phyloP scores from a whole-genome alignment of 805 yeast genomes.

The Naumovozyma dairenensis region DNA sequence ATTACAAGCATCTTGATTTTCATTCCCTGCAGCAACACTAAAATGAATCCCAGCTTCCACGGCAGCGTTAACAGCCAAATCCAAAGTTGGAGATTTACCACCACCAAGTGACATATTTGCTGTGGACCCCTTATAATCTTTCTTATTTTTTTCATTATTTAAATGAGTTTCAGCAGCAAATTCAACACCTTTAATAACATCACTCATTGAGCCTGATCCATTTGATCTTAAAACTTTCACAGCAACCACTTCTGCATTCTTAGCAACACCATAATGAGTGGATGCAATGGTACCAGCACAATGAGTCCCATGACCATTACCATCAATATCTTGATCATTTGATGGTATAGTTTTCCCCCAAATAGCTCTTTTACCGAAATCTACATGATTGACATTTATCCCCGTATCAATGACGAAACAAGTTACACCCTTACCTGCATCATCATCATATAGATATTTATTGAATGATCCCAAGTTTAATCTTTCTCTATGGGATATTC shows the following conservation, averaged over 20 bases:
- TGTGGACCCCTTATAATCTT: constrained; percentile 74
- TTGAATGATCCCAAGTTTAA: constrained; percentile 60
- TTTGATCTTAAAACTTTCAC: constrained; percentile 75
- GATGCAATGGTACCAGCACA: constrained; percentile 95
- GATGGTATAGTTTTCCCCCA: constrained; percentile 81
- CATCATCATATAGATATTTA: constrained; percentile 61
- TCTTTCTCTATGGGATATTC: constrained; percentile 75
- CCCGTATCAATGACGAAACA: constrained; percentile 90
- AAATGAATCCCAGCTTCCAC: constrained; percentile 81
- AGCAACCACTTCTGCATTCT: constrained; percentile 68
- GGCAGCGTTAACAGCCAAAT: constrained; percentile 82
- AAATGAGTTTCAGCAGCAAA: constrained; percentile 67
- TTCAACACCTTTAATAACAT: constrained; percentile 77
- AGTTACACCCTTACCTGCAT: constrained; percentile 76
- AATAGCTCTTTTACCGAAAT: constrained; percentile 72
- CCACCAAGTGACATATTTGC: constrained; percentile 95
- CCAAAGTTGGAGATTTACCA: constrained; percentile 80
- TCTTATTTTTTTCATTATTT: constrained; percentile 38
- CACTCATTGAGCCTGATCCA: constrained; percentile 79
- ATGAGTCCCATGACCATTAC: constrained; percentile 93
- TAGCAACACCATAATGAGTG: constrained; percentile 71
- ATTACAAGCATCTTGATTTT: constrained; percentile 85
- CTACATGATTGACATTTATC: constrained; percentile 61
- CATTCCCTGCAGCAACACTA: constrained; percentile 96
- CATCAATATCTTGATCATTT: constrained; percentile 64